A percentile compares a stretch with the other conserved stretches of the same genome.
Conservation (phyloP, 2,329 filamentous ascomycete genomes). For the Cladosporium austrohemisphaericum region DNA sequence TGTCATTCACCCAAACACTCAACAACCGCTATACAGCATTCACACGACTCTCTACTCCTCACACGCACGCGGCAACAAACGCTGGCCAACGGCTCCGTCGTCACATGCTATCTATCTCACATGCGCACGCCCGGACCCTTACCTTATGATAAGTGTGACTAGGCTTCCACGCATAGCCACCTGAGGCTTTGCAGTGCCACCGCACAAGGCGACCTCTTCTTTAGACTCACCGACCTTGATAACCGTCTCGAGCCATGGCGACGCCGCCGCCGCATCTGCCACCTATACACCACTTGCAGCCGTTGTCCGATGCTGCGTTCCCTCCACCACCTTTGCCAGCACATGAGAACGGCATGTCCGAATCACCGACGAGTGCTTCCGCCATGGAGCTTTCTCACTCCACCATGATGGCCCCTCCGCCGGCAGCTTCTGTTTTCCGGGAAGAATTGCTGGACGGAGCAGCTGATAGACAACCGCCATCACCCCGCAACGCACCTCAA, state of each 20-base stretch:
- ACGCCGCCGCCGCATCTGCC: constrained; percentile 11
- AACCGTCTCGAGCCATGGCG: background rate
- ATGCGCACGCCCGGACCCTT: background rate
- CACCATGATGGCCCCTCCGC: constrained; percentile 12
- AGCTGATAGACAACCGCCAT: constrained; percentile 1
- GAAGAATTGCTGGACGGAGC: constrained; percentile 2
- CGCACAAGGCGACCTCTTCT: background rate
- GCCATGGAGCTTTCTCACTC: constrained; percentile 14
- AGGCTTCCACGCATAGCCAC: background rate
- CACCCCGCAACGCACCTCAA: background rate
- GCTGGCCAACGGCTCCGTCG: too few species aligned
- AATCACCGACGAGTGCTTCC: constrained; percentile 2
- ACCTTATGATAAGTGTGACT: background rate
- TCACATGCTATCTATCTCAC: constrained; percentile 12
- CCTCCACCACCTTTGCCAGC: constrained; percentile 5
- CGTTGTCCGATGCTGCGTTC: constrained; percentile 7
- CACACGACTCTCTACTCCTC: background rate
- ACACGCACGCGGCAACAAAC: background rate
- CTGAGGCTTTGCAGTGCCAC: too few species aligned
- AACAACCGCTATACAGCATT: too few species aligned
- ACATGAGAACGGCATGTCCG: constrained; percentile 4
- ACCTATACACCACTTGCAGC: constrained; percentile 11
- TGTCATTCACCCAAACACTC: too few species aligned
- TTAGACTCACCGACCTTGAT: background rate
- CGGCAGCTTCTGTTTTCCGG: background rate